Evolutionary conservation across 192 early-diverging fungal species (phyloP).

Genomic region (Coemansia sp.): DNA sequence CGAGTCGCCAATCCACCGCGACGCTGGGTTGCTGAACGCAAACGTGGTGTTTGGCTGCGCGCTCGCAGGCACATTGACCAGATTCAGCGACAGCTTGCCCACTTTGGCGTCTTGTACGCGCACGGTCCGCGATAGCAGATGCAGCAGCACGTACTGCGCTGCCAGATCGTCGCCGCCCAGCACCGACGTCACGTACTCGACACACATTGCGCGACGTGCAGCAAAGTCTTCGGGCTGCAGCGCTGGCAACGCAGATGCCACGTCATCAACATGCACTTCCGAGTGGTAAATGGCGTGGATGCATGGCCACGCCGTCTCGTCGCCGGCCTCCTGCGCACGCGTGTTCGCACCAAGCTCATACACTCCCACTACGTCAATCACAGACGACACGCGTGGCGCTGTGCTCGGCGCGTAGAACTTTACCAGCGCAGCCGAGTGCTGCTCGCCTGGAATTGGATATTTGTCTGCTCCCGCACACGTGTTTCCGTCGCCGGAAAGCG

Average conservation of each 20-base stretch:
- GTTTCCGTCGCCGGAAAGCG: conserved; percentile 3
- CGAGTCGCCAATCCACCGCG: conserved; percentile 35
- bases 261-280: conserved; percentile 5
- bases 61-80: conserved; percentile 54
- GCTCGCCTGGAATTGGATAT: conserved; percentile 60
- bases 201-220: conserved; percentile 24
- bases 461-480: conserved; percentile 21
- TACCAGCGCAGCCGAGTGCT: conserved; percentile 62
- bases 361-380: conserved; percentile 70
- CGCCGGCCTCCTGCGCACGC: conserved; percentile 16
- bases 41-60: conserved; percentile 14
- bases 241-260: conserved; percentile 13
- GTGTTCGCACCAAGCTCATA: conserved; percentile 37
- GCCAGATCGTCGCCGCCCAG: conserved; percentile 65
- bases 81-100: conserved; percentile 69
- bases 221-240: conserved; percentile 8
- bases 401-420: conserved; percentile 61
- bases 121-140: conserved; percentile 60
- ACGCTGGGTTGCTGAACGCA: conserved; percentile 27
- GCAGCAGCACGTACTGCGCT: conserved; percentile 69
- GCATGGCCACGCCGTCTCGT: conserved; percentile 35
- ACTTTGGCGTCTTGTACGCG: conserved; percentile 56
- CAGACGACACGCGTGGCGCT: conserved; percentile 57
- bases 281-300: conserved; percentile 46
- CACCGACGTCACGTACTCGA: conserved; percentile 57